Evolutionary conservation across 768 basidiomycete species (phyloP).

Genomic region (Cytidiella melzeri): DNA sequence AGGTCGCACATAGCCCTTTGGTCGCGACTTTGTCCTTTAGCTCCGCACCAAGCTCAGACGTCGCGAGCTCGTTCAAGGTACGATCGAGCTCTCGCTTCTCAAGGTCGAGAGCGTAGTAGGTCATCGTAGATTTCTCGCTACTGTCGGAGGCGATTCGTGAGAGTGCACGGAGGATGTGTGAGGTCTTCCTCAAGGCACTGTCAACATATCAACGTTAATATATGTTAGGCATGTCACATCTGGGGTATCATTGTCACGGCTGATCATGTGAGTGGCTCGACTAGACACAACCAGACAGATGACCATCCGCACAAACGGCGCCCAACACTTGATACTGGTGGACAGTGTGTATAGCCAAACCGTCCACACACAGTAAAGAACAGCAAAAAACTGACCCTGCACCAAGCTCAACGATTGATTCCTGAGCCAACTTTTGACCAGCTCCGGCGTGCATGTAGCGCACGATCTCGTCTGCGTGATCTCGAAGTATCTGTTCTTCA

Average conservation of each 20-base stretch:
- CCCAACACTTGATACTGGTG: background rate
- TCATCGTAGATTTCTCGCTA: conserved; percentile 44
- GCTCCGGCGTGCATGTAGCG: conserved; percentile 53
- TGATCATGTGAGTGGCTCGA: background rate
- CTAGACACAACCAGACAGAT: too few species aligned
- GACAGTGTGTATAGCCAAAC: conserved; percentile 2
- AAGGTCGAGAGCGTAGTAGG: conserved; percentile 91
- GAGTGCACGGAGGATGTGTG: conserved; percentile 70
- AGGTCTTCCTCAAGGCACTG: conserved; percentile 86
- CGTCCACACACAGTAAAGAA: background rate
- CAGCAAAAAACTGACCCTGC: conserved; percentile 65
- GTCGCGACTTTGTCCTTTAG: conserved; percentile 70
- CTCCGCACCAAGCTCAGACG: conserved; percentile 53
- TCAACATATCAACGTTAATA: background rate
- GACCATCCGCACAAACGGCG: too few species aligned
- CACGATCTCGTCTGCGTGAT: conserved; percentile 69
- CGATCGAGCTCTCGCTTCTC: conserved; percentile 82
- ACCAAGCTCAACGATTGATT: conserved; percentile 83
- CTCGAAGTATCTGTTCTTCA: conserved; percentile 80
- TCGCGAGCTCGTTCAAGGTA: conserved; percentile 61
- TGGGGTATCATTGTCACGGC: background rate
- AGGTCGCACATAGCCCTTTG: conserved; percentile 88
- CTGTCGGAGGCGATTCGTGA: conserved; percentile 42
- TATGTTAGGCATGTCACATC: conserved; percentile 1
- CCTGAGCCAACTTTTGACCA: conserved; percentile 27